Conservation (phyloP, 306 rosid genomes). For the Castanospermum australe region DNA sequence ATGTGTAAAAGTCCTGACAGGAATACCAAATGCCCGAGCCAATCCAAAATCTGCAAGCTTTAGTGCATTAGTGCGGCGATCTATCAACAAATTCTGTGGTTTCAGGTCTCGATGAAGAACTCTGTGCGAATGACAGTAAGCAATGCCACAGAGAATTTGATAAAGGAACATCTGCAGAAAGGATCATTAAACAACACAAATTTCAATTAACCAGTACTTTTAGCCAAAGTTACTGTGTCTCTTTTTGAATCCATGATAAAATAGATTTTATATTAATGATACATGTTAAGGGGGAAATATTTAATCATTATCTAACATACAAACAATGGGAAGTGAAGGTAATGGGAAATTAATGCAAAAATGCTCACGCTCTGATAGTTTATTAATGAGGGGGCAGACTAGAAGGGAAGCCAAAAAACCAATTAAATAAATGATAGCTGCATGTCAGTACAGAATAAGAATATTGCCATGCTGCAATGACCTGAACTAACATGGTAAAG, state of each 20-base stretch:
- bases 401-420: background rate
- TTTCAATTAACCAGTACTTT: constrained; percentile 17
- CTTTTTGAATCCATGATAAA: constrained; percentile 13
- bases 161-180: constrained; percentile 92
- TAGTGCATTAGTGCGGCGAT: constrained; percentile 83
- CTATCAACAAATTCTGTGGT: constrained; percentile 96
- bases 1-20: constrained; percentile 96
- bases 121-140: constrained; percentile 97
- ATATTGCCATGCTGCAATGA: background rate
- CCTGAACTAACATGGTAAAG: background rate
- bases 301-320: background rate
- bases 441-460: constrained; percentile 24
- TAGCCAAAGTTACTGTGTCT: constrained; percentile 13
- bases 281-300: background rate
- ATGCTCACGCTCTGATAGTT: background rate
- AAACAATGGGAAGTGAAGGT: background rate
- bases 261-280: background rate
- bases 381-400: constrained; percentile 10
- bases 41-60: constrained; percentile 99
- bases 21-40: constrained; percentile 99
- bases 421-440: constrained; percentile 11
- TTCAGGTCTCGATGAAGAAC: constrained; percentile 99
- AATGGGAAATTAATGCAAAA: background rate
- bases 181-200: constrained; percentile 26
- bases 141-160: constrained; percentile 99